phyloP scores from a whole-genome alignment of 2,329 filamentous ascomycete genomes.

The Pseudocercospora musae region DNA sequence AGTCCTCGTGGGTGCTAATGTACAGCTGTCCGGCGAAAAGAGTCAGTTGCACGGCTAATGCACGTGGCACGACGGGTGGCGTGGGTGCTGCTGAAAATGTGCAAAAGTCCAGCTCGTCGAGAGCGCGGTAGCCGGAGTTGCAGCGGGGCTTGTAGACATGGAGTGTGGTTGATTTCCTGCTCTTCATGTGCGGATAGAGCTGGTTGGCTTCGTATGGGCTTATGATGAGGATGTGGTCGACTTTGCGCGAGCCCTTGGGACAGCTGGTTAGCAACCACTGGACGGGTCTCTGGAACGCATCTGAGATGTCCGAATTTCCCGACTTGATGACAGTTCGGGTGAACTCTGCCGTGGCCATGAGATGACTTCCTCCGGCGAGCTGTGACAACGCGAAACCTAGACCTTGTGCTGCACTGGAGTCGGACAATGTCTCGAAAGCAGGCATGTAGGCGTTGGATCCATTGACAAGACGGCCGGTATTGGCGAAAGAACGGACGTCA shows the following conservation, averaged over 20 bases:
- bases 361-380: constrained; percentile 13
- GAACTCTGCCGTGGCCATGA: constrained; percentile 17
- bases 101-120: constrained; percentile 50
- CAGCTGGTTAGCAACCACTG: constrained; percentile 51
- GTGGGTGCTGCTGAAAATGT: constrained; percentile 33
- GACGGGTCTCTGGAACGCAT: constrained; percentile 53
- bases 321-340: constrained; percentile 8
- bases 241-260: neutral
- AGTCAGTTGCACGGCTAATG: constrained; percentile 52
- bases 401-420: constrained; percentile 2
- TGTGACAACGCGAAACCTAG: neutral
- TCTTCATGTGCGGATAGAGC: constrained; percentile 44
- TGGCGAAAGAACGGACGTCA: constrained; percentile 43
- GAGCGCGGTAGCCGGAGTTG: constrained; percentile 33
- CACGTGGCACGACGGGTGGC: constrained; percentile 14
- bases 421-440: constrained; percentile 11
- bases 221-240: constrained; percentile 49
- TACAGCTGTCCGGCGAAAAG: constrained; percentile 69
- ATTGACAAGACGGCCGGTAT: constrained; percentile 33
- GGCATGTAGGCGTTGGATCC: constrained; percentile 29
- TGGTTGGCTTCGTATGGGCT: constrained; percentile 60
- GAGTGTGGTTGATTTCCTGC: constrained; percentile 26
- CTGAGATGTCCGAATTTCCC: constrained; percentile 27
- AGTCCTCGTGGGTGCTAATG: constrained; percentile 54
- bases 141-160: constrained; percentile 55